Evolutionary conservation across 2,329 filamentous ascomycete genomes (phyloP).

Genomic region (Ophiostoma ulmi): DNA sequence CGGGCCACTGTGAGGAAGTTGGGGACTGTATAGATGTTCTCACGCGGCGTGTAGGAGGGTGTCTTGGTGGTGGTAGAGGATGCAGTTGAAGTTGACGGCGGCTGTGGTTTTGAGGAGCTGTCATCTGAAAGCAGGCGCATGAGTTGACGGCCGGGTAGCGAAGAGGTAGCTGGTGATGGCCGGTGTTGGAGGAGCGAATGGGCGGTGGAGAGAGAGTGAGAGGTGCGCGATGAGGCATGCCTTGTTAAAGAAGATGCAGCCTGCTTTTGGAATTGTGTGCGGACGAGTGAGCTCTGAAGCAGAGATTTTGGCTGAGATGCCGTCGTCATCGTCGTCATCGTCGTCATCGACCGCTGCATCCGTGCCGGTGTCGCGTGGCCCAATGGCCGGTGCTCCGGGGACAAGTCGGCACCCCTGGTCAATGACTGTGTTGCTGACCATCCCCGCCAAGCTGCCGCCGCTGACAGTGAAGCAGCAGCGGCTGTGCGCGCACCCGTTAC

Average conservation of each 20-base stretch:
- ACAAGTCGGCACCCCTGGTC: neutral
- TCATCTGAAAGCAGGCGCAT: slow-evolving; percentile 13
- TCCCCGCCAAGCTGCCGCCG: neutral
- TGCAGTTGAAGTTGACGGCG: neutral
- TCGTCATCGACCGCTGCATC: slow-evolving; percentile 7
- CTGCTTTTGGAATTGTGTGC: neutral
- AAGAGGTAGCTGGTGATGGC: neutral
- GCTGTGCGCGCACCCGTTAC: slow-evolving; percentile 4
- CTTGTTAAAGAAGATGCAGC: neutral
- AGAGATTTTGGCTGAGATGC: neutral
- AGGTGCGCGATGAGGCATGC: neutral
- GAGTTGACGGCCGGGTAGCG: neutral
- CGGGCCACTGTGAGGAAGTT: slow-evolving; percentile 88
- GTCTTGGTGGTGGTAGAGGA: neutral
- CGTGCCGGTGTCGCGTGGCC: neutral
- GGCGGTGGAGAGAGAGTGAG: neutral
- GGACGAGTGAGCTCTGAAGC: neutral
- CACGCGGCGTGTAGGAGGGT: slow-evolving; percentile 44
- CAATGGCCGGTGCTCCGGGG: neutral
- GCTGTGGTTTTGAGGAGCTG: slow-evolving; percentile 1
- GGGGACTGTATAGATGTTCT: slow-evolving; percentile 96
- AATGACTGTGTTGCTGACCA: neutral
- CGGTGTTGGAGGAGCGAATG: neutral
- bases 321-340: neutral
- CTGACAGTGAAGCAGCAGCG: slow-evolving; percentile 4